A percentile compares a stretch with the other conserved stretches of the same genome.
phyloP scores from a whole-genome alignment of 2,329 filamentous ascomycete species.

The Aspergillus versicolor region DNA sequence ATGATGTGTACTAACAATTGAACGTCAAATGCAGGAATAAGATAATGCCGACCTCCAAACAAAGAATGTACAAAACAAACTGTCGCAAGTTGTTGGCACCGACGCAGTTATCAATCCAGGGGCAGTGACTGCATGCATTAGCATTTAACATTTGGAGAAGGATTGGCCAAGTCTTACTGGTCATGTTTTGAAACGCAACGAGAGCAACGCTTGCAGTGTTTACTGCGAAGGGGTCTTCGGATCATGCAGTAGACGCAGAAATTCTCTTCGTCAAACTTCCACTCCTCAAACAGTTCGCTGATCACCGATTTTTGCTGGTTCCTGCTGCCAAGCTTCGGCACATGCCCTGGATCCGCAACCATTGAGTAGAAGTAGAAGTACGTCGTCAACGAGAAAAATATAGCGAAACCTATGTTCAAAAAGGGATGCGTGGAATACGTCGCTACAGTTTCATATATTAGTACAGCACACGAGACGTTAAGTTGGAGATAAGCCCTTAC shows the following conservation, averaged over 20 bases:
- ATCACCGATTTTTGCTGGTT: constrained; percentile 88
- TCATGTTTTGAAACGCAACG: constrained; percentile 96
- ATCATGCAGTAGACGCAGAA: constrained; percentile 97
- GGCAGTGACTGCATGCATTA: constrained; percentile 71
- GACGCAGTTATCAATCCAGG: constrained; percentile 96
- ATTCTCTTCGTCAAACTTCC: constrained; percentile 91
- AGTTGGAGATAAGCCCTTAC: constrained; percentile 46
- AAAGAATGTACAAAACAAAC: constrained; percentile 87
- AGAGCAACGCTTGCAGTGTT: constrained; percentile 89
- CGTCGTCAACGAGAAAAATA: constrained; percentile 63
- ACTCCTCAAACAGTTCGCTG: constrained; percentile 76
- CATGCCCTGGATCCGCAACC: constrained; percentile 85
- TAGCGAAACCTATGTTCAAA: constrained; percentile 72
- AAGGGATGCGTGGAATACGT: constrained; percentile 68
- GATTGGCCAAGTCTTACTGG: constrained; percentile 64
- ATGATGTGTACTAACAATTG: constrained; percentile 57
- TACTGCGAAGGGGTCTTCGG: constrained; percentile 85
- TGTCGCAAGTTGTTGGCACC: constrained; percentile 95
- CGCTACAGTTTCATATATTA: constrained; percentile 41
- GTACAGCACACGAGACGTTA: not conserved
- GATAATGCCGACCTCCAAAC: constrained; percentile 71
- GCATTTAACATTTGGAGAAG: not conserved
- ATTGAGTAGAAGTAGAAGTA: constrained; percentile 91
- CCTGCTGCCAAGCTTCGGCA: constrained; percentile 85
- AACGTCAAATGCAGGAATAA: constrained; percentile 71